Conservation (phyloP, 352 stramenopile species). For the Pythium oligandrum region DNA sequence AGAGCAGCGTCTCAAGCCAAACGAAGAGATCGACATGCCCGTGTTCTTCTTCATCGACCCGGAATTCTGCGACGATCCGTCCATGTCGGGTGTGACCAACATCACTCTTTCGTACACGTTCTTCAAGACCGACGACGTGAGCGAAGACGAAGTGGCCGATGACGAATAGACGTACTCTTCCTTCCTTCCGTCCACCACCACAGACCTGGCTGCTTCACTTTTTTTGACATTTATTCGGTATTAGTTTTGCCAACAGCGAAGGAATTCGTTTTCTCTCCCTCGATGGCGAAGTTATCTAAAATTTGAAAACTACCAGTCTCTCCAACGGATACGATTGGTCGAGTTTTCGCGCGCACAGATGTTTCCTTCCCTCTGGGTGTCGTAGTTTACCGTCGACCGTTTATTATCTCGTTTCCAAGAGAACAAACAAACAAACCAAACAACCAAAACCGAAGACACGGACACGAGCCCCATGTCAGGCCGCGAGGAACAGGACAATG, state of each 20-base stretch:
- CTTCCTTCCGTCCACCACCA: too few relatives aligned
- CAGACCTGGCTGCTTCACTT: too few relatives aligned
- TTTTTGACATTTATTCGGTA: too few relatives aligned
- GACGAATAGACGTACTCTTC: slow-evolving; percentile 25
- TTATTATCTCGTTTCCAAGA: too few relatives aligned
- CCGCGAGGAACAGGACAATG: slow-evolving; percentile 85
- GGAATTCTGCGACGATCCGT: slow-evolving; percentile 96
- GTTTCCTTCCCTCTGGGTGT: too few relatives aligned
- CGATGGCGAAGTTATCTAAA: too few relatives aligned
- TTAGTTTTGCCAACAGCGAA: too few relatives aligned
- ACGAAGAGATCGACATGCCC: slow-evolving; percentile 99
- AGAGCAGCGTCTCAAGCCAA: slow-evolving; percentile 95
- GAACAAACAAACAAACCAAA: slow-evolving; percentile 5
- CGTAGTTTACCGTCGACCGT: too few relatives aligned
- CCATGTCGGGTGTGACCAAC: slow-evolving; percentile 95
- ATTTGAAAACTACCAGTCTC: too few relatives aligned
- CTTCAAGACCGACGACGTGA: slow-evolving; percentile 95
- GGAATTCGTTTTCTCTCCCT: too few relatives aligned
- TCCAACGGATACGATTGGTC: too few relatives aligned
- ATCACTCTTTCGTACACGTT: slow-evolving; percentile 99
- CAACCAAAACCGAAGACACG: not conserved
- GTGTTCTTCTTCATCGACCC: slow-evolving; percentile 99
- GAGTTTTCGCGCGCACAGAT: too few relatives aligned
- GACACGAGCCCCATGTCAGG: slow-evolving; percentile 38
- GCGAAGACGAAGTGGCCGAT: slow-evolving; percentile 85